phyloP scores from a whole-genome alignment of 805 yeast genomes.

The Candida morakotiae region DNA sequence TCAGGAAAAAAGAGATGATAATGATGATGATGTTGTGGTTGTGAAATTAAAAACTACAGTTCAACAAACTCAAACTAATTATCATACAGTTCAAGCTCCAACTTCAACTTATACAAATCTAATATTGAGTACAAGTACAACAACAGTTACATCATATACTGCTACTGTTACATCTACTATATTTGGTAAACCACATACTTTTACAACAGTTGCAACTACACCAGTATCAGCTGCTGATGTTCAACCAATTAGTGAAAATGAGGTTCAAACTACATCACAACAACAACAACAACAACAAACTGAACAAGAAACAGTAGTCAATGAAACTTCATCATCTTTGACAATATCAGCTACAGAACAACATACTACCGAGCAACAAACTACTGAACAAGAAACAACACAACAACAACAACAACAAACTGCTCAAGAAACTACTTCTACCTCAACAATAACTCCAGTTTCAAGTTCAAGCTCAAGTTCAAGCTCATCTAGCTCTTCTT shows the following conservation, averaged over 20 bases:
- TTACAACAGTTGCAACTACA: slow-evolving; percentile 30
- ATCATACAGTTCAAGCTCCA: slow-evolving; percentile 27
- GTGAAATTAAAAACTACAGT: slow-evolving; percentile 34
- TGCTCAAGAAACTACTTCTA: neutral
- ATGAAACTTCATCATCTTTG: neutral
- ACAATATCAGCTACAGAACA: neutral
- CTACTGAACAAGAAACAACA: neutral
- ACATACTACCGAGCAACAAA: neutral
- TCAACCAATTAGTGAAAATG: slow-evolving; percentile 8
- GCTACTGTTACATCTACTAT: slow-evolving; percentile 42
- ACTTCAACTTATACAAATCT: slow-evolving; percentile 26
- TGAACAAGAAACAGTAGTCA: neutral
- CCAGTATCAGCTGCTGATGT: slow-evolving; percentile 20
- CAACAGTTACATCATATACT: slow-evolving; percentile 38
- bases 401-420: neutral
- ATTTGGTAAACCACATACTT: slow-evolving; percentile 34
- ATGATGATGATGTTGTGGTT: slow-evolving; percentile 19
- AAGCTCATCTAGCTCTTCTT: slow-evolving; percentile 6
- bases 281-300: neutral
- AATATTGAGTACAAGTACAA: slow-evolving; percentile 26
- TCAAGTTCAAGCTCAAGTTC: slow-evolving; percentile 8
- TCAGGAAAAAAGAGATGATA: slow-evolving; percentile 14
- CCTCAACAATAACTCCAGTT: neutral
- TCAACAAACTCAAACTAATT: slow-evolving; percentile 29
- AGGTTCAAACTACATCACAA: slow-evolving; percentile 1